phyloP scores from a whole-genome alignment of 169 alveolate genomes.

The Perkinsus marinus region DNA sequence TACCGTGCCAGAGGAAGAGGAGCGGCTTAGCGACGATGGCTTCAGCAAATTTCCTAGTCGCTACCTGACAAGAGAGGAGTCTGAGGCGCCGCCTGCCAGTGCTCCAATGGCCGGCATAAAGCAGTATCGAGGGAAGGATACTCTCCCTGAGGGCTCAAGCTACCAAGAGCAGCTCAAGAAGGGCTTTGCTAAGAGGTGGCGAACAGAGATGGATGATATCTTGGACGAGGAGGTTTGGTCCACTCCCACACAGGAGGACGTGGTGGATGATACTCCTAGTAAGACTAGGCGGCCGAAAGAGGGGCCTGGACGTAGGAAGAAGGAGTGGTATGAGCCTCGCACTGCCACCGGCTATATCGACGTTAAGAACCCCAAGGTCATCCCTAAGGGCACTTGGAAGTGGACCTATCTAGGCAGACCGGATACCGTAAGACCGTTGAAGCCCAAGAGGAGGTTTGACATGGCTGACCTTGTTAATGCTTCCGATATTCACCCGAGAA shows the following conservation, averaged over 20 bases:
- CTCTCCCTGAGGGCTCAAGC: neutral
- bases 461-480: neutral
- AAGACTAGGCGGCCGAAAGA: neutral
- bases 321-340: neutral
- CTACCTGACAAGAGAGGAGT: neutral
- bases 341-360: neutral
- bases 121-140: neutral
- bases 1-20: neutral
- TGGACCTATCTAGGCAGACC: neutral
- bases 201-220: neutral
- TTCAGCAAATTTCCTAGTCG: neutral
- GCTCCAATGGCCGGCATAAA: neutral
- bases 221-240: neutral
- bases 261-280: neutral
- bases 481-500: neutral
- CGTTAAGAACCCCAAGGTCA: neutral
- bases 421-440: neutral
- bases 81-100: neutral
- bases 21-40: neutral
- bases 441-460: neutral
- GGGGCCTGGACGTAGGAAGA: neutral
- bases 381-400: neutral
- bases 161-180: neutral
- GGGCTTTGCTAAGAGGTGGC: neutral
- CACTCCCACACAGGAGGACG: neutral